Conservation (phyloP, 2,329 filamentous ascomycete species). For the Cordyceps pruinosa region DNA sequence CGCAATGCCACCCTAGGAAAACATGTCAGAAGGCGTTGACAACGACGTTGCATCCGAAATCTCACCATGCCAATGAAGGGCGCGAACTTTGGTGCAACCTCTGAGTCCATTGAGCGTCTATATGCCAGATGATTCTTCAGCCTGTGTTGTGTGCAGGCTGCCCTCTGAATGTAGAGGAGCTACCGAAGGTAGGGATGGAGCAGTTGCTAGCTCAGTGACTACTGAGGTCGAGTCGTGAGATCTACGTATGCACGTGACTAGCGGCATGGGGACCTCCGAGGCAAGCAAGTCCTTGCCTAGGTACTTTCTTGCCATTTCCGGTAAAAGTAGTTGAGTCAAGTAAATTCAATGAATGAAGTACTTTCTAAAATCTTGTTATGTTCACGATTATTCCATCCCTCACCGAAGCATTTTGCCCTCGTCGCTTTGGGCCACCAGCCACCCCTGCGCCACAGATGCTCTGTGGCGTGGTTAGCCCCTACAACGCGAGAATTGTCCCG, state of each 20-base stretch:
- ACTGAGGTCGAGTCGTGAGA: too few species aligned
- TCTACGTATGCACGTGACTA: conserved; percentile 10
- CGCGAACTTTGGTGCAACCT: conserved; percentile 70
- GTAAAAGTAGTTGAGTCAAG: too few species aligned
- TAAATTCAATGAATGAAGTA: too few species aligned
- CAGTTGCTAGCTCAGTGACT: too few species aligned
- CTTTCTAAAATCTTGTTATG: too few species aligned
- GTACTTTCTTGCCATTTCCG: background rate
- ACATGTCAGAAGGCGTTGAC: conserved; percentile 8
- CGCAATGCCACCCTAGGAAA: conserved; percentile 62
- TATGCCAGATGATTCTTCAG: background rate
- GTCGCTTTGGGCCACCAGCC: background rate
- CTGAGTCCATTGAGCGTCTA: conserved; percentile 44
- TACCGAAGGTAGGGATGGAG: too few species aligned
- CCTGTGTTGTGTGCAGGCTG: background rate
- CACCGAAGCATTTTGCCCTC: background rate
- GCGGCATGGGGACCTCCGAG: background rate
- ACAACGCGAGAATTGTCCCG: conserved; percentile 2
- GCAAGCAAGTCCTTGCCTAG: background rate
- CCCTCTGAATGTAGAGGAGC: background rate
- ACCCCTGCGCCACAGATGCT: background rate
- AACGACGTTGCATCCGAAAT: conserved; percentile 15
- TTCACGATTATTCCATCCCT: background rate
- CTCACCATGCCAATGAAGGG: conserved; percentile 84
- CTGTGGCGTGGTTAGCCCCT: conserved; percentile 6